Evolutionary conservation across 257 asterid species (phyloP), one percentile per base, ranked within the genome.

Genomic region (Nicotiana otophora): DNA sequence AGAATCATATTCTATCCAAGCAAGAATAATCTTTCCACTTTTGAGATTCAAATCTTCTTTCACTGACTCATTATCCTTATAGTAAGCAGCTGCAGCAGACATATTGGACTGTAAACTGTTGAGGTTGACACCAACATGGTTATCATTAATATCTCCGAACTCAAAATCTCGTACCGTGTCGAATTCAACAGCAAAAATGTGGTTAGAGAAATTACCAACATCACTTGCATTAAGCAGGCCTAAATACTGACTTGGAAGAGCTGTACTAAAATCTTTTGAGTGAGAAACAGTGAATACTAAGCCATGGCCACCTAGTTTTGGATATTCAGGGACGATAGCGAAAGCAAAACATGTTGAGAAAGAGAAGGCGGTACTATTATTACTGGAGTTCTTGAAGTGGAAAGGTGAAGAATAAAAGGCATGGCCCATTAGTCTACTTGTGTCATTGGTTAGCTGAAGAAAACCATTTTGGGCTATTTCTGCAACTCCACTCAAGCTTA

Each of bases 121-220:
- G 84, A 88, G 62, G 70, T 93, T 89, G 2, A 91, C 65, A 11
- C 88, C 97, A 8, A 91, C 90, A 55, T 91, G 94, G 88, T 92
- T 91, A 30, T 87, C 93, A 54, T 91, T 82, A 12, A 89, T 88
- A 69, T 93, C 97, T 0, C 86, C 87, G 42, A 86, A 90, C 78
- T 91, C 94, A 53, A 88, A 89, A 53, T 90, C 91, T 57, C 90
- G 91, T 17, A 90, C 96, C 2, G 96, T 93, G 69, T 93, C 96
- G 78, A 93, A 89, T 55, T 93, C 97, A 82, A 93, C 91, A 9
- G 96, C 94, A 81, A 93, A 87, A 5, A 93, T 26, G 39, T 88
- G 97, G 87, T 92, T 88, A 26, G 94, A 85, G 66, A 31, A 83
- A 87, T 92, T 92, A 0, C 92, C 93, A 7, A 23, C 39, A 34